Base-by-base conservation (phyloP, 2,329 filamentous ascomycete species). In the Phyllosticta capitalensis region DNA sequence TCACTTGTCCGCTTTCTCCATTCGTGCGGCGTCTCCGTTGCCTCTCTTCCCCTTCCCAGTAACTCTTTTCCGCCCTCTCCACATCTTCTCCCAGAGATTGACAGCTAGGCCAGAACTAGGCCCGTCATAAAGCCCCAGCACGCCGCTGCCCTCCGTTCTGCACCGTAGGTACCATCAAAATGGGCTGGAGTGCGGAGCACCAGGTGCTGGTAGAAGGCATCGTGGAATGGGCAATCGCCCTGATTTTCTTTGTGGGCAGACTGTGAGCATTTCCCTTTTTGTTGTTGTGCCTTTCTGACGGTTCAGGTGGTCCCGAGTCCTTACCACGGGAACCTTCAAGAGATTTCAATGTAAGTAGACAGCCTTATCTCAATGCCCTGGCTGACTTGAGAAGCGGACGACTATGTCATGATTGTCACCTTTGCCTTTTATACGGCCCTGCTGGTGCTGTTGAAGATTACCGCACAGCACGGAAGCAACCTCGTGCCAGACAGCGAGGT, bases 381-480 rank as follows among this genome's bases (percentile, higher is more conserved):
- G 30, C 54, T 20, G 57, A 33, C 9, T 20, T 0, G 5, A 3
- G 5, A 17, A 61, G 55, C 55, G 12, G 61, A 62, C 30, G 61
- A 62, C 55, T 62, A 61, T 61, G 55, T 62, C 20, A 62, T 62
- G 61, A 58, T 55, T 6, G 58, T 55, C 17, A 61, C 61, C 4
- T 61, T 62, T 22, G 28, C 58, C 20, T 60, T 58, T 26, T 64
- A 64, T 49, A 62, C 61, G 3, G 54, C 57, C 21, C 53, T 65
- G 33, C 56, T 65, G 17, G 51, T 64, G 26, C 62, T 65, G 10
- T 59, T 65, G 9, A 58, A 65, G 30, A 50, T 61, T 26, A 62
- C 61, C 14, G 45, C 45, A 45, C 57, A 57, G 12, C 62, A 61
- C 60, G 61, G 56, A 9, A 61, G 56, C 45, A 65, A 65, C 33